Percentiles rank a stretch among this genome's conserved stretches.
Conservation (phyloP, 1,284 basidiomycete species). For the Tylopilus orsonianus region DNA sequence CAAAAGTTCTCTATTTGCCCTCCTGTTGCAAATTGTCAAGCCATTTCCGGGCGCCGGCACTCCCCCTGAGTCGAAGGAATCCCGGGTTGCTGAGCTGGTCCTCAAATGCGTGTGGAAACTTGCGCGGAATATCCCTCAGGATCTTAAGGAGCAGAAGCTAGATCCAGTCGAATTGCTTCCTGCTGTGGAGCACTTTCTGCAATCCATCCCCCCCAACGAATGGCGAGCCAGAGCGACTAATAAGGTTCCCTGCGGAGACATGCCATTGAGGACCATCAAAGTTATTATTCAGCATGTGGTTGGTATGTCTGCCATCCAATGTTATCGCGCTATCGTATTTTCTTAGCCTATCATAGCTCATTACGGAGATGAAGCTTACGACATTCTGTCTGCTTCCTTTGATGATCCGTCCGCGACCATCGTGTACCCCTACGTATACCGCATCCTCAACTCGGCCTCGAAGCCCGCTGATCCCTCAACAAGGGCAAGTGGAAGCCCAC, state of each 20-base stretch:
- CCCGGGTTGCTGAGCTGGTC: conserved; percentile 93
- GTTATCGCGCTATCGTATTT: conserved; percentile 11
- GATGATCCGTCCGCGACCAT: conserved; percentile 83
- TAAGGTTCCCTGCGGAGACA: conserved; percentile 91
- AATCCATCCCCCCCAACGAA: conserved; percentile 92
- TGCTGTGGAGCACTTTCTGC: conserved; percentile 94
- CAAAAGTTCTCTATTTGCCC: conserved; percentile 70
- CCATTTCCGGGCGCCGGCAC: conserved; percentile 78
- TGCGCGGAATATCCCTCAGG: conserved; percentile 90
- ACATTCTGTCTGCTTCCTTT: conserved; percentile 73
- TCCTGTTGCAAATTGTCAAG: conserved; percentile 86
- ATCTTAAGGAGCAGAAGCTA: conserved; percentile 78
- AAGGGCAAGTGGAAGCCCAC: conserved; percentile 41
- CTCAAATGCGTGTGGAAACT: conserved; percentile 99
- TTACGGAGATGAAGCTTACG: conserved; percentile 79
- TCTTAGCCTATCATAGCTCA: conserved; percentile 52
- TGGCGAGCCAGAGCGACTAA: conserved; percentile 91
- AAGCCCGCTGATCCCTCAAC: conserved; percentile 39
- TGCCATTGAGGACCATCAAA: conserved; percentile 97
- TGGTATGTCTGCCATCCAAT: conserved; percentile 53
- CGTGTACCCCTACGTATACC: conserved; percentile 82
- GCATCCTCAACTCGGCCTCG: conserved; percentile 73
- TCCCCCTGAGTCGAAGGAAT: conserved; percentile 69
- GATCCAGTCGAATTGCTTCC: conserved; percentile 88
- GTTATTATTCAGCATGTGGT: conserved; percentile 96